Evolutionary conservation across 2,329 filamentous ascomycete genomes (phyloP), one percentile per base, ranked within the genome.

Genomic region (Thielaviopsis punctulata): DNA sequence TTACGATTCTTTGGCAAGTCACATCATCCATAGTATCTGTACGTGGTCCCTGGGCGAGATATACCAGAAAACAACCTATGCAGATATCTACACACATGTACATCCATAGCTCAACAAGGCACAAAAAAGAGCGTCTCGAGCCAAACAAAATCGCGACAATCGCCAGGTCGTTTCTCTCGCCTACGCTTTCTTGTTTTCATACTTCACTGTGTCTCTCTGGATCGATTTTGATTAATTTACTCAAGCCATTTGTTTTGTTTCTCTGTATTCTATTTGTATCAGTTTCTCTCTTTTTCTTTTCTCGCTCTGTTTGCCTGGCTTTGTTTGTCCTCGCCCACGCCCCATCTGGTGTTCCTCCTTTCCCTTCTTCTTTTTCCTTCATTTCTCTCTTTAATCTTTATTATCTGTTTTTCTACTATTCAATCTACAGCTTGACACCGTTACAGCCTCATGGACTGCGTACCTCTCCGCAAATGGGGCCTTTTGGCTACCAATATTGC

Each of bases 401-500:
- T 2, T 33, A 33, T 13, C 30, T 12, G 30, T 33, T 15, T 36
- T 15, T 15, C n/a, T 3, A 15, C 30, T n/a, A 27, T 27, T 36
- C n/a, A n/a, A n/a, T n/a, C n/a, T n/a, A n/a, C n/a, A n/a, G n/a
- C n/a, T n/a, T n/a, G n/a, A n/a, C n/a, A n/a, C n/a, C n/a, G n/a
- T n/a, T n/a, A n/a, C n/a, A n/a, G n/a, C n/a, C n/a, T n/a, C 30
- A 36, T 36, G 30, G 7, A 12, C 13, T 36, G 30, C 13, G 30
- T 36, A 3, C 30, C 12, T 9, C 30, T 36, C 18, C 41, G 41
- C 18, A 6, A 47, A 41, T 53, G 52, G 52, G 46, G 46, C 21
- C 10, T 43, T 7, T 27, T 53, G 24, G 52, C 52, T 15, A 46
- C 48, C 13, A 43, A 47, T 12, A 43, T 53, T 15, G n/a, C 43